These are phyloP conservation scores for Colletotrichum musicola DNA, from an alignment of 2,329 filamentous ascomycete species.

Conservation along the genomic window DNA sequence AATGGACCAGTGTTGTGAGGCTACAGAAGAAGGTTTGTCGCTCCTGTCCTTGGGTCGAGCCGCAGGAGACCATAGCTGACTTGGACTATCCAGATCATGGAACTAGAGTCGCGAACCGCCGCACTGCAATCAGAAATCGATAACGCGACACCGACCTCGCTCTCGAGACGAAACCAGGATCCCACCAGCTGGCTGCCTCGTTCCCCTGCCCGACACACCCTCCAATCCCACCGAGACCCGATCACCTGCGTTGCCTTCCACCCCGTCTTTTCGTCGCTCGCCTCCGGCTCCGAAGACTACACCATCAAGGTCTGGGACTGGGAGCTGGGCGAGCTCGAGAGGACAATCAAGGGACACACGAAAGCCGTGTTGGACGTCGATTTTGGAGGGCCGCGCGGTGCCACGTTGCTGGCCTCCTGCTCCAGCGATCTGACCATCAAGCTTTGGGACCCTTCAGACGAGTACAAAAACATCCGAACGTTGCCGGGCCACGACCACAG, in stretches of 20 bases:
- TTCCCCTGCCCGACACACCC: constrained; percentile 81
- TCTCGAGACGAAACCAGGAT: constrained; percentile 85
- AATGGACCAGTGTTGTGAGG: constrained; percentile 96
- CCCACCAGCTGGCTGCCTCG: constrained; percentile 89
- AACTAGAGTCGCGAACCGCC: constrained; percentile 82
- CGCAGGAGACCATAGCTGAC: constrained; percentile 2
- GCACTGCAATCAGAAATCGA: constrained; percentile 86
- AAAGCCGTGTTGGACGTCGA: constrained; percentile 90
- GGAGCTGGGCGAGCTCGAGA: constrained; percentile 90
- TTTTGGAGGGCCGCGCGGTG: constrained; percentile 86
- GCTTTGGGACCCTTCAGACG: constrained; percentile 91
- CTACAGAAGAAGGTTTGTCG: constrained; percentile 88
- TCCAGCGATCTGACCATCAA: constrained; percentile 94
- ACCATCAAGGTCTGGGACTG: constrained; percentile 99
- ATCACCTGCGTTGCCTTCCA: constrained; percentile 94
- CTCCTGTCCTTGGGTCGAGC: background rate
- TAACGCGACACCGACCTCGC: constrained; percentile 80
- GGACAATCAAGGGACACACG: constrained; percentile 92
- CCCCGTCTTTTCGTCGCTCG: constrained; percentile 89
- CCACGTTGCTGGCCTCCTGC: constrained; percentile 78
- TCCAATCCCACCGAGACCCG: constrained; percentile 84
- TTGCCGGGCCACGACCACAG: constrained; percentile 93
- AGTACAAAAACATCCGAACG: constrained; percentile 95
- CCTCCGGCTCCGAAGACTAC: constrained; percentile 90
- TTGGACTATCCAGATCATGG: constrained; percentile 79